Conservation (phyloP, 106 monocot genomes). For the Dendrobium nobile region DNA sequence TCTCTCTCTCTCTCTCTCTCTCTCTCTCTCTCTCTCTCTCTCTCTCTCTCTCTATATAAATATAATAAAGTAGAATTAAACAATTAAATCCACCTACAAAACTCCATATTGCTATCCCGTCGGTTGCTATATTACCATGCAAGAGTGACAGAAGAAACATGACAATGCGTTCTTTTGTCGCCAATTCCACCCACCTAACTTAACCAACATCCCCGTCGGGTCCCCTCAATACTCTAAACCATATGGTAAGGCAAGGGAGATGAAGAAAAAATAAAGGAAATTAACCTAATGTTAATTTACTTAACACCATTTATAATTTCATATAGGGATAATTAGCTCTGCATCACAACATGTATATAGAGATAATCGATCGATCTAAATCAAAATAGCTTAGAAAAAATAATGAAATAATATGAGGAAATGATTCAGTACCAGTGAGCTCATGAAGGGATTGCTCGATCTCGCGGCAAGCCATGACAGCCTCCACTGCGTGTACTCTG, state of each 20-base stretch:
- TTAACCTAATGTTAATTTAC: too few species aligned
- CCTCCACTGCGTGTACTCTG: slow-evolving; percentile 90
- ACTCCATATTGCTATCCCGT: neutral
- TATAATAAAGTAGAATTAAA: too few species aligned
- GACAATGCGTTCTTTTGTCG: slow-evolving; percentile 7
- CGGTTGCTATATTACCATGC: neutral
- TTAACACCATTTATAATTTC: too few species aligned
- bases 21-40: too few species aligned
- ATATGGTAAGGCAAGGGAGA: neutral
- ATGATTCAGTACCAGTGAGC: slow-evolving; percentile 49
- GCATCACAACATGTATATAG: too few species aligned
- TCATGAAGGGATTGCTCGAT: slow-evolving; percentile 88
- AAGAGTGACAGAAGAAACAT: neutral
- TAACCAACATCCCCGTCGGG: slow-evolving; percentile 12
- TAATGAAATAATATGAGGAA: too few species aligned
- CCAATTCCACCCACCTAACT: slow-evolving; percentile 17
- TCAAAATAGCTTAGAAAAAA: too few species aligned
- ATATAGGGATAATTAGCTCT: too few species aligned
- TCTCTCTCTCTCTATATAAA: too few species aligned
- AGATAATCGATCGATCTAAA: too few species aligned
- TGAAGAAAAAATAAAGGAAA: neutral
- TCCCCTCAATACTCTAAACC: neutral
- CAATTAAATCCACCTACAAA: too few species aligned
- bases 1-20: too few species aligned
- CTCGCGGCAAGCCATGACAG: slow-evolving; percentile 90